Conservation (phyloP, 1,284 basidiomycete genomes). For the Apiotrichum montevideense region DNA sequence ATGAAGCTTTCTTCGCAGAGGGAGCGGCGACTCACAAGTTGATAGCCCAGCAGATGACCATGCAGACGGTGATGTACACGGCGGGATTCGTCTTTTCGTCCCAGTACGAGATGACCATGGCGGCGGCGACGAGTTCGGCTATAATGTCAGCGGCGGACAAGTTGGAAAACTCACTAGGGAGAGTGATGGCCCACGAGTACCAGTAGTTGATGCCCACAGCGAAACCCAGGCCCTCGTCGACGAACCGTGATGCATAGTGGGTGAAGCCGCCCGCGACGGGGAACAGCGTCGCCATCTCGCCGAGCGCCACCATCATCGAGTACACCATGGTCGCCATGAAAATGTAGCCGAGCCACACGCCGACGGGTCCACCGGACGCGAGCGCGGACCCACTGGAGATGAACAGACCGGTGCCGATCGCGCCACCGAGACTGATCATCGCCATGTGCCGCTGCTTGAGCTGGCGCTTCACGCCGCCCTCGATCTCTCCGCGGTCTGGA, state of each 20-base stretch:
- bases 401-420: conserved; percentile 2
- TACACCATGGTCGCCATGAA: neutral
- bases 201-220: conserved; percentile 21
- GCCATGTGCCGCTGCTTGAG: conserved; percentile 44
- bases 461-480: conserved; percentile 32
- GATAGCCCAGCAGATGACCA: neutral
- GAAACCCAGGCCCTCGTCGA: conserved; percentile 32
- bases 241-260: conserved; percentile 53
- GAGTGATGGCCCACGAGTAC: conserved; percentile 19
- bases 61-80: no score
- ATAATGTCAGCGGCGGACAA: no score
- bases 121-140: neutral
- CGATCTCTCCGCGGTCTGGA: conserved; percentile 10
- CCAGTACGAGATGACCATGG: neutral
- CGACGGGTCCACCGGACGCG: neutral
- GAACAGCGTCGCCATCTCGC: conserved; percentile 27
- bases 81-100: no score
- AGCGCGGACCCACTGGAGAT: neutral
- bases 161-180: neutral
- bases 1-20: no score
- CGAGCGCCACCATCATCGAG: conserved; percentile 19
- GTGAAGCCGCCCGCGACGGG: conserved; percentile 60
- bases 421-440: conserved; percentile 49
- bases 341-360: neutral
- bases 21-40: neutral